Base-by-base conservation (phyloP, 352 stramenopile species). In the Pythium oligandrum region DNA sequence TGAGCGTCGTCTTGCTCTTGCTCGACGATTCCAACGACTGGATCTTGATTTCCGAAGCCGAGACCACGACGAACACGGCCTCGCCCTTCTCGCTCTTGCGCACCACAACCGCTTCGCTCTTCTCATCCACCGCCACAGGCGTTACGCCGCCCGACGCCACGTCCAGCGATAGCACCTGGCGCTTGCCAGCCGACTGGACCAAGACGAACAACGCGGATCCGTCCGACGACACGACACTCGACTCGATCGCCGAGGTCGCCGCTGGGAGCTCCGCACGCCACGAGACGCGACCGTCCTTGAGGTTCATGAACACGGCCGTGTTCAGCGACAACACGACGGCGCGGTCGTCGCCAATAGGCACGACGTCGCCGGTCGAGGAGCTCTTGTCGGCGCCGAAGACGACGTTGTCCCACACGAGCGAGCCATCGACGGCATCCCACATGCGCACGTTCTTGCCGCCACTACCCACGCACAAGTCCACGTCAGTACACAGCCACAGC, bases 371-470 rank as follows among this genome's bases (percentile, higher is more conserved):
- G 47, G 86, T 83, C 12, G 72, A 45, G 3, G 55, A 55, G 30
- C 66, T 32, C 6, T 59, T 42, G 33, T 43, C 59, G 10, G 63
- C 58, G 0, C 53, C n/a, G 45, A 62, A 71, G 6, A 63, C 68
- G 9, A 78, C 55, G 46, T 75, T 73, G 51, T 93, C 77, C 83
- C 83, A 93, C 8, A 88, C 51, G 43, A 93, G 48, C n/a, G 70
- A 63, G 9, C 83, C 83, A 26, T 84, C 61, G 1, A 69, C 67
- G 0, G 66, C 43, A 46, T 93, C 80, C 83, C 83, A 93, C 51
- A 91, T 61, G 3, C 80, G 68, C 45, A 91, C 53, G 53, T 84
- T 78, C 54, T 69, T 81, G 36, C 68, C 76, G 52, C 57, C 39
- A 33, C 78, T 88, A 55, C 36, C 57, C 9, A 1, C 44, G 3